phyloP scores from a whole-genome alignment of 257 asterid species.

The Nicotiana tomentosiformis region DNA sequence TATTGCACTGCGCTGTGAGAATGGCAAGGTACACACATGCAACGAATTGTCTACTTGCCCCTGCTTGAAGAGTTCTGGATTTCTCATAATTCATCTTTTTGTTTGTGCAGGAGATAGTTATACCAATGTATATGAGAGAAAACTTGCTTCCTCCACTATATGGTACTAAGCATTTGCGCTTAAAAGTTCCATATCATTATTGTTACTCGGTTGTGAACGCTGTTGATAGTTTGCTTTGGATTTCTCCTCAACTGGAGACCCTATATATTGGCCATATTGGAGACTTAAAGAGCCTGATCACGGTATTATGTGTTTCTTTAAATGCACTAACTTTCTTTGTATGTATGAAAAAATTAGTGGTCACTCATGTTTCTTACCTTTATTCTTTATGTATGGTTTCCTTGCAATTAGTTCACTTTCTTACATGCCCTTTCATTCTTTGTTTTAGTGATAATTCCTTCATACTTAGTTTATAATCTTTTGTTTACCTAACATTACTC shows the following conservation, averaged over 20 bases:
- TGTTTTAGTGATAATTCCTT: too few relatives aligned
- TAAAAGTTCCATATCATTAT: background rate
- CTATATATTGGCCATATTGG: background rate
- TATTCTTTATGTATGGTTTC: too few relatives aligned
- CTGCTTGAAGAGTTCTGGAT: background rate
- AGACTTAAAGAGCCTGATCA: too few relatives aligned
- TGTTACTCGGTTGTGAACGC: background rate
- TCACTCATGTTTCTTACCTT: too few relatives aligned
- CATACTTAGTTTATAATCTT: too few relatives aligned
- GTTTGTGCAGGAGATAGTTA: background rate
- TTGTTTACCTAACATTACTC: too few relatives aligned
- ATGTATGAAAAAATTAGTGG: too few relatives aligned
- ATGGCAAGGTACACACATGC: background rate
- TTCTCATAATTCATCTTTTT: background rate
- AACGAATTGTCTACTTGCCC: too few relatives aligned
- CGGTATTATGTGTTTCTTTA: background rate
- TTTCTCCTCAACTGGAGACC: background rate
- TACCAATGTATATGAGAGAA: background rate
- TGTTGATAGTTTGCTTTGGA: conserved; percentile 4
- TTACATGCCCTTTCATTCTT: too few relatives aligned
- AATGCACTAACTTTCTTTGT: too few relatives aligned
- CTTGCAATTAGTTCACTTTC: too few relatives aligned
- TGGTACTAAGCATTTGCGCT: background rate
- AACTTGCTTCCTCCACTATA: background rate
- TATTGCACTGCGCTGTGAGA: background rate